phyloP scores from a whole-genome alignment of 352 stramenopile genomes.

The Globisporangium apiculatum region DNA sequence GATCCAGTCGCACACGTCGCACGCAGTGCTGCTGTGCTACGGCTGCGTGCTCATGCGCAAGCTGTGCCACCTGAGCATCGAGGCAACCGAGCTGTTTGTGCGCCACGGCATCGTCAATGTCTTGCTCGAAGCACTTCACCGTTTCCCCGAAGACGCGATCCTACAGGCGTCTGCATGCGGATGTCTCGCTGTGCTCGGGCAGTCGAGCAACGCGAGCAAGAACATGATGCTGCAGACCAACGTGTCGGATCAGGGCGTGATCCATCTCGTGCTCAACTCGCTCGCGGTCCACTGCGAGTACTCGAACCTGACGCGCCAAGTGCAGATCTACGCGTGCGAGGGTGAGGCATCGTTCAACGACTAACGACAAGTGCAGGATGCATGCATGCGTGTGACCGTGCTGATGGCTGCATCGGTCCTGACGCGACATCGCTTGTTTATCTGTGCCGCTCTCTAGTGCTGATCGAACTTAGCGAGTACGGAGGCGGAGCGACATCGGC shows the following conservation, averaged over 20 bases:
- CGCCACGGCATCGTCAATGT: conserved; percentile 45
- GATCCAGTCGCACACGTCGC: conserved; percentile 43
- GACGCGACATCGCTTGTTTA: neutral
- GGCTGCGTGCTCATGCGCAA: conserved; percentile 72
- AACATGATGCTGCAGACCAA: conserved; percentile 43
- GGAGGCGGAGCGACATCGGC: conserved; percentile 29
- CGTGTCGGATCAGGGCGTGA: conserved; percentile 23
- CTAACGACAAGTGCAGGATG: neutral
- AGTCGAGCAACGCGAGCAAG: conserved; percentile 53
- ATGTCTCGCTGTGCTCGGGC: conserved; percentile 46
- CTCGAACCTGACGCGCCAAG: conserved; percentile 67
- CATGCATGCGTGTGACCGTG: neutral
- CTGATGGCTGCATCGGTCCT: neutral
- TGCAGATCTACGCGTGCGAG: conserved; percentile 79
- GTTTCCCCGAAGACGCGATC: conserved; percentile 61
- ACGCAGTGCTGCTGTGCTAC: conserved; percentile 71
- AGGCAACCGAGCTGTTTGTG: conserved; percentile 57
- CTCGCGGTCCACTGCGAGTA: conserved; percentile 54
- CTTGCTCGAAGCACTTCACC: conserved; percentile 34
- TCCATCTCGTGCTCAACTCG: conserved; percentile 36
- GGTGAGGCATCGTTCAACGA: conserved; percentile 13
- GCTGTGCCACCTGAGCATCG: conserved; percentile 59
- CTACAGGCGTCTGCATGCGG: conserved; percentile 59
- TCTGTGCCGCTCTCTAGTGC: conserved; percentile 19
- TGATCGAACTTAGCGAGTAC: conserved; percentile 58